Evolutionary conservation across 768 basidiomycete species (phyloP).

Genomic region (Hygrophoropsis aurantiaca): DNA sequence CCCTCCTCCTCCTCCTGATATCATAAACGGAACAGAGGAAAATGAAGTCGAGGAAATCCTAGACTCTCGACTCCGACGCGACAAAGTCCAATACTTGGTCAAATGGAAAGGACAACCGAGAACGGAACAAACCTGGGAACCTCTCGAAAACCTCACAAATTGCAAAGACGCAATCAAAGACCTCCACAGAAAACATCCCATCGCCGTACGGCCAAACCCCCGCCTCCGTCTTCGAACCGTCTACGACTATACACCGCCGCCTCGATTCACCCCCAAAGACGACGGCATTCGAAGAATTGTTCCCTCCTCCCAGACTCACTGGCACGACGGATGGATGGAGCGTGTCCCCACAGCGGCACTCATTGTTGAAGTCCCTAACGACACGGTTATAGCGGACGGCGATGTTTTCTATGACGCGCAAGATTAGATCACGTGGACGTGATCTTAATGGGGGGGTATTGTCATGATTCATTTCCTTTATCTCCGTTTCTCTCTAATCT

Average conservation of each 20-base stretch:
- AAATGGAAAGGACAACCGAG: constrained; percentile 22
- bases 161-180: constrained; percentile 2
- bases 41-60: constrained; percentile 15
- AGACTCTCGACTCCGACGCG: constrained; percentile 6
- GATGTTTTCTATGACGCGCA: constrained; percentile 6
- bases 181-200: constrained; percentile 11
- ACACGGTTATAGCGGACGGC: background rate
- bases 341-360: too few species aligned
- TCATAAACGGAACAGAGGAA: constrained; percentile 9
- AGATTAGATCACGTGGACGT: background rate
- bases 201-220: background rate
- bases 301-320: too few species aligned
- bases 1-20: constrained; percentile 3
- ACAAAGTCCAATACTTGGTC: constrained; percentile 20
- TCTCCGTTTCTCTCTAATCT: too few species aligned
- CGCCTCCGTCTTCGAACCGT: background rate
- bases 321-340: background rate
- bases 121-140: constrained; percentile 17
- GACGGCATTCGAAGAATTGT: background rate
- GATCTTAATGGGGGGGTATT: constrained; percentile 9
- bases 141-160: constrained; percentile 5
- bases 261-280: too few species aligned
- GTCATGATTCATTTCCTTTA: constrained; percentile 6
- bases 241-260: background rate
- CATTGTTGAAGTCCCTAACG: too few species aligned